phyloP scores from a whole-genome alignment of 176 grass and related monocot species.

The Triticum urartu region DNA sequence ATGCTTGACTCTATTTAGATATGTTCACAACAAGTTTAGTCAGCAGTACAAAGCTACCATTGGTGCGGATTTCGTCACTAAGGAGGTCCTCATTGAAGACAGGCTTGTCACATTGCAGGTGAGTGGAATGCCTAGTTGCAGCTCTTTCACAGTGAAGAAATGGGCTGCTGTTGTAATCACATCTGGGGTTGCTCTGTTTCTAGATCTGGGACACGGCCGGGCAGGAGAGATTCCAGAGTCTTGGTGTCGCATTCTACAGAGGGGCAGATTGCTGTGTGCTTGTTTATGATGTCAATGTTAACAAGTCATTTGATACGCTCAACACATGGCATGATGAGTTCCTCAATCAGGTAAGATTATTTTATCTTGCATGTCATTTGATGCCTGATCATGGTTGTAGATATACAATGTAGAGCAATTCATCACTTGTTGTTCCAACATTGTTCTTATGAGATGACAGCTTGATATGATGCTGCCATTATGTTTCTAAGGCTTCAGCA shows the following conservation, averaged over 20 bases:
- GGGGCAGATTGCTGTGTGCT: conserved; percentile 96
- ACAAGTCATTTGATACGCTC: conserved; percentile 89
- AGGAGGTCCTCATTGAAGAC: conserved; percentile 98
- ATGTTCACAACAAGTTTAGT: conserved; percentile 98
- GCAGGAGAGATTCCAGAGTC: conserved; percentile 98
- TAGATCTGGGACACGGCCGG: conserved; percentile 99
- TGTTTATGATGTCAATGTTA: conserved; percentile 95
- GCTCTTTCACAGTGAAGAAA: conserved; percentile 11
- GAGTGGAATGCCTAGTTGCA: conserved; percentile 4
- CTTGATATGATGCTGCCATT: not conserved
- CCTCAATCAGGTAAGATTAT: conserved; percentile 77
- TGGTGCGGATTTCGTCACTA: conserved; percentile 97
- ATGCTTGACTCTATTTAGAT: conserved; percentile 64
- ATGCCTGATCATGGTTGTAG: conserved; percentile 29
- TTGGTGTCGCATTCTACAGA: conserved; percentile 98
- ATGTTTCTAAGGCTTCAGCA: not conserved
- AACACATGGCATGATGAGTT: conserved; percentile 98
- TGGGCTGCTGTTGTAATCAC: not conserved
- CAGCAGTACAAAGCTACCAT: conserved; percentile 99
- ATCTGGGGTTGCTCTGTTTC: conserved; percentile 16
- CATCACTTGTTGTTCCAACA: not conserved
- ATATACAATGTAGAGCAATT: not conserved
- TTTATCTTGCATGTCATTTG: conserved; percentile 23
- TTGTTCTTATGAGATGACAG: conserved; percentile 15
- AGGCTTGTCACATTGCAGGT: conserved; percentile 96